phyloP scores from a whole-genome alignment of 768 basidiomycete species.

The Basidioascus undulatus region DNA sequence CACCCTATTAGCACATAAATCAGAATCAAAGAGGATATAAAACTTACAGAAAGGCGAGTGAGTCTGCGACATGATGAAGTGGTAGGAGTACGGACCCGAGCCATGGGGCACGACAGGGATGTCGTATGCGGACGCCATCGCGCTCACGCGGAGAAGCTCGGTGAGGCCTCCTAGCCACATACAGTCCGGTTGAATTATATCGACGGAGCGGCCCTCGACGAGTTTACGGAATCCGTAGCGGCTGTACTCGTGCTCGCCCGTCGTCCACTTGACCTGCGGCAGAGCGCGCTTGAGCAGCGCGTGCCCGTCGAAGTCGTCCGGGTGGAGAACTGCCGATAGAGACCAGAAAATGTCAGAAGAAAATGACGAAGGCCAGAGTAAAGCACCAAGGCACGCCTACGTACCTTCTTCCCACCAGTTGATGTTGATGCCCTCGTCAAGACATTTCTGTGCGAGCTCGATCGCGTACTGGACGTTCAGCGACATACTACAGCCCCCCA shows the following conservation, averaged over 20 bases:
- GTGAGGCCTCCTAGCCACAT: slow-evolving; percentile 17
- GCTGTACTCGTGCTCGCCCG: slow-evolving; percentile 20
- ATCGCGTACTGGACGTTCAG: slow-evolving; percentile 17
- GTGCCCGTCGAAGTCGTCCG: slow-evolving; percentile 21
- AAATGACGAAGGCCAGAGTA: too few species aligned
- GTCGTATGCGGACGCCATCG: slow-evolving; percentile 25
- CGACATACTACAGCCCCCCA: too few species aligned
- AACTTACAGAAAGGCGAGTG: slow-evolving; percentile 20
- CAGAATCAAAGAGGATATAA: slow-evolving; percentile 1
- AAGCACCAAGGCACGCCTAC: too few species aligned
- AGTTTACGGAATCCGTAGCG: slow-evolving; percentile 19
- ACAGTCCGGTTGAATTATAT: slow-evolving; percentile 22
- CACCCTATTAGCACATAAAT: neutral
- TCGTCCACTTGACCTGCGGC: slow-evolving; percentile 20
- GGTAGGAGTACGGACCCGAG: slow-evolving; percentile 26
- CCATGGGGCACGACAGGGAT: slow-evolving; percentile 28
- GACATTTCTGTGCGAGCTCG: slow-evolving; percentile 15
- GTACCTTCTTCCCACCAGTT: slow-evolving; percentile 21
- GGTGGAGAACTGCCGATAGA: slow-evolving; percentile 13
- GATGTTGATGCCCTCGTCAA: slow-evolving; percentile 20
- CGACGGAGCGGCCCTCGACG: slow-evolving; percentile 20
- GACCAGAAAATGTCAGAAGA: neutral
- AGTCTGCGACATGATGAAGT: slow-evolving; percentile 24
- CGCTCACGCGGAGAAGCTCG: slow-evolving; percentile 17
- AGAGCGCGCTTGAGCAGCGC: slow-evolving; percentile 17